Evolutionary conservation across 345 rosid species (phyloP), one percentile per base, ranked within the genome.

Genomic region (Populus nigra): DNA sequence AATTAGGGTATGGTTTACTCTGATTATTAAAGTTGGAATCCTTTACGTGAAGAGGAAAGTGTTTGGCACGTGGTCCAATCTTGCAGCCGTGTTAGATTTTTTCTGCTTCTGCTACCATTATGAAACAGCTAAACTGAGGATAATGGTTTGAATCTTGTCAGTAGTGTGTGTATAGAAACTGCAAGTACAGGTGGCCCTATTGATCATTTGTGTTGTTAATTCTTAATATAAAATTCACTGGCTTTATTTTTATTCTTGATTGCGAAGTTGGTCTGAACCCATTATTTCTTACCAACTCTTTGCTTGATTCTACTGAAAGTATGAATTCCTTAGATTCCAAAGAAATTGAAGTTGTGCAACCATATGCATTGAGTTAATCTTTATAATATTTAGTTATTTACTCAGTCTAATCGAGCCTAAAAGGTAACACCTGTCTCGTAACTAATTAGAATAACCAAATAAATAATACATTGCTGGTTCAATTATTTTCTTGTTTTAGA

Each of bases 131-230:
- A 65, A 31, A 65, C n/a, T 20, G 41, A 29, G 65, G 3, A 8
- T 59, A 25, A 39, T 39, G 10, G 33, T 33, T 10, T 76, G 73
- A 57, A 76, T 76, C n/a, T 39, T 77, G 79, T 39, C 33, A 57
- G 74, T 27, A 59, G 61, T 10, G 13, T 8, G 25, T 3, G 27
- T 50, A 55, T 12, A 27, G 38, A 68, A 25, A 68, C 43, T 69
- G 67, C 36, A 71, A 47, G 65, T 47, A 57, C 39, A 39, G 18
- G 57, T 66, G 81, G 81, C 66, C 81, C 72, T 55, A 9, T 67
- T 55, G 16, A 22, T 39, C 15, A 8, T 43, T 17, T 67, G 27
- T 50, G 20, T 7, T 39, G 31, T 66, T 27, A 50, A 53, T 57
- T 65, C 38, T 53, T 61, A 16, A 13, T 41, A 39, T 71, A 23